A percentile compares a stretch with the other conserved stretches of the same genome.
These are phyloP conservation scores for Chaetothyriales sp. DNA, from an alignment of 2,329 filamentous ascomycete species.

Conservation along the genomic window DNA sequence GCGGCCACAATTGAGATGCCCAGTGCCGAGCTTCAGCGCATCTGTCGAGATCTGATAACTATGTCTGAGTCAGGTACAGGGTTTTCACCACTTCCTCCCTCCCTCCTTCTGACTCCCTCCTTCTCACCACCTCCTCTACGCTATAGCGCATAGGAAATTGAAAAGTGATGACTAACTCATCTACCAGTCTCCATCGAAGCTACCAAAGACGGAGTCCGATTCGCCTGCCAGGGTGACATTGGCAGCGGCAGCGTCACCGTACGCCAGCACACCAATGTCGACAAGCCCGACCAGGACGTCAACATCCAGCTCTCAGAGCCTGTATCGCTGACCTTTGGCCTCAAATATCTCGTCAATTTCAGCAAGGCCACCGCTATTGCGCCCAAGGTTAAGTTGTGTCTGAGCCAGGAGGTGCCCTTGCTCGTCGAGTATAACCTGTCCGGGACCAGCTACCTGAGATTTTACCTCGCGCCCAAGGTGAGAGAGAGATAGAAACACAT, in stretches of 20 bases:
- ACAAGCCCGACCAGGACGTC: conserved; percentile 76
- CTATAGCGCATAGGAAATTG: background rate
- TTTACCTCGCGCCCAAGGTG: conserved; percentile 98
- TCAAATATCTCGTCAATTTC: conserved; percentile 99
- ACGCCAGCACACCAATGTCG: conserved; percentile 73
- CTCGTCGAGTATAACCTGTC: conserved; percentile 79
- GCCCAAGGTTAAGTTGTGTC: conserved; percentile 69
- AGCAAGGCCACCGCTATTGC: conserved; percentile 91
- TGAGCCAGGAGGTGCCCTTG: conserved; percentile 91
- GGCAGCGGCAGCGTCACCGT: conserved; percentile 89
- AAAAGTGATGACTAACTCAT: conserved; percentile 2
- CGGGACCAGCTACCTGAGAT: conserved; percentile 78
- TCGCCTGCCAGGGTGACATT: conserved; percentile 85
- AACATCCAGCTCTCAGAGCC: conserved; percentile 85
- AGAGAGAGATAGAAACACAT: conserved; percentile 21
- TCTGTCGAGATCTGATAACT: conserved; percentile 79
- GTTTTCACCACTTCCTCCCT: background rate
- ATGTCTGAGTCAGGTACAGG: conserved; percentile 82
- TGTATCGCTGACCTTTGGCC: conserved; percentile 87
- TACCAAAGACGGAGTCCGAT: conserved; percentile 93
- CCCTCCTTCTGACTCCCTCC: no score
- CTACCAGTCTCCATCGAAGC: conserved; percentile 78
- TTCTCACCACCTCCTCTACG: background rate
- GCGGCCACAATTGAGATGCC: conserved; percentile 84
- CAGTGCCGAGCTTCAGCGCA: conserved; percentile 77